Evolutionary conservation across 2,329 filamentous ascomycete genomes (phyloP).

Genomic region (Colletotrichum scovillei): DNA sequence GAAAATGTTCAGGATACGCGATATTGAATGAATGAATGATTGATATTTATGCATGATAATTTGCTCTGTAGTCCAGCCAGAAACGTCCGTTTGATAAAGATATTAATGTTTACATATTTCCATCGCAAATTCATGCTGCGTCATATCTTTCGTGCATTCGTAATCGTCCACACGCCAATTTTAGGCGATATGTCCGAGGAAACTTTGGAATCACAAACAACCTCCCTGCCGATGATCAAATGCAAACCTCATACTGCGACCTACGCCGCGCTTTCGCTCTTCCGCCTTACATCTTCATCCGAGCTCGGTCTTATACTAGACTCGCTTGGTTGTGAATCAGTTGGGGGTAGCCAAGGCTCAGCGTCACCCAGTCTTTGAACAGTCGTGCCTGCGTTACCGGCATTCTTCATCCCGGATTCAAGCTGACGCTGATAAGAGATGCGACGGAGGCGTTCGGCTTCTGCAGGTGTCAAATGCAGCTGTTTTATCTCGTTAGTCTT

Average conservation of each 20-base stretch:
- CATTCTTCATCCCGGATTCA: slow-evolving; percentile 59
- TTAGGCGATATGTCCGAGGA: background rate
- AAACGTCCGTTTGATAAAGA: background rate
- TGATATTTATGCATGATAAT: background rate
- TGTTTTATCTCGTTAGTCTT: slow-evolving; percentile 41
- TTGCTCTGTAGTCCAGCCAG: background rate
- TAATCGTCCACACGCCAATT: background rate
- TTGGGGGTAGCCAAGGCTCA: slow-evolving; percentile 34
- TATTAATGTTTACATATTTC: background rate
- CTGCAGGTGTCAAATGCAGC: slow-evolving; percentile 61
- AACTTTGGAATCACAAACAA: background rate
- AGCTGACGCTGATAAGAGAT: slow-evolving; percentile 65
- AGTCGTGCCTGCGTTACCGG: slow-evolving; percentile 57
- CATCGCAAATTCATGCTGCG: background rate
- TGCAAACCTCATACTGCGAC: background rate
- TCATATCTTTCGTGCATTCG: background rate
- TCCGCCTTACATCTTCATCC: slow-evolving; percentile 6
- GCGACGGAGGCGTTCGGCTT: slow-evolving; percentile 60
- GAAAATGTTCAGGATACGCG: background rate
- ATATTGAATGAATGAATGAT: slow-evolving; percentile 11
- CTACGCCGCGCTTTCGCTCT: slow-evolving; percentile 1
- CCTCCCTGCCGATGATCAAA: background rate
- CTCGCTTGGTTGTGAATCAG: slow-evolving; percentile 4
- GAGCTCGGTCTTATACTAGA: slow-evolving; percentile 11
- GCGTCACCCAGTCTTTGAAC: slow-evolving; percentile 53